These are phyloP conservation scores for Senna tora DNA, from an alignment of 306 rosid species.

Conservation along the genomic window DNA sequence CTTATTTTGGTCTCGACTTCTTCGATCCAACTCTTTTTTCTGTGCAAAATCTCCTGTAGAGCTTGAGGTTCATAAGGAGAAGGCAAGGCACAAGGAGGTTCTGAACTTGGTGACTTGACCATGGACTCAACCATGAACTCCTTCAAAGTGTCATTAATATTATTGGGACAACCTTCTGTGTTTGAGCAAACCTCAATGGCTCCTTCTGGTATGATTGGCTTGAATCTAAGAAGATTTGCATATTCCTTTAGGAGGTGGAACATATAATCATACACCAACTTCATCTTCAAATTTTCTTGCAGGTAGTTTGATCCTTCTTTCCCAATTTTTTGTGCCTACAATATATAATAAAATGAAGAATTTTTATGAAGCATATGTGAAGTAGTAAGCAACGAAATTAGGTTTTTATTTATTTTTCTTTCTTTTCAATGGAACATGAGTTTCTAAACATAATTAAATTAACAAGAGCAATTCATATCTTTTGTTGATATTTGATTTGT, in stretches of 20 bases:
- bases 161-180: slow-evolving; percentile 26
- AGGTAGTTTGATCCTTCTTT: slow-evolving; percentile 38
- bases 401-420: too few relatives aligned
- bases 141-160: background rate
- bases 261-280: slow-evolving; percentile 58
- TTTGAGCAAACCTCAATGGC: slow-evolving; percentile 50
- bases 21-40: slow-evolving; percentile 8
- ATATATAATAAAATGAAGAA: too few relatives aligned
- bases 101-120: slow-evolving; percentile 44
- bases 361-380: too few relatives aligned
- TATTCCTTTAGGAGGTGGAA: slow-evolving; percentile 44
- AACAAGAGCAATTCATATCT: too few relatives aligned
- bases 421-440: too few relatives aligned
- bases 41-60: slow-evolving; percentile 15
- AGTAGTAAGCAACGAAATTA: too few relatives aligned
- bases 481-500: too few relatives aligned
- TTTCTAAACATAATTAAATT: too few relatives aligned
- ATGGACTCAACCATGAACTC: slow-evolving; percentile 39
- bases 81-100: slow-evolving; percentile 50
- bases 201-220: slow-evolving; percentile 47
- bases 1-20: slow-evolving; percentile 26
- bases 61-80: slow-evolving; percentile 43
- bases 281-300: slow-evolving; percentile 46
- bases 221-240: slow-evolving; percentile 48
- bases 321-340: slow-evolving; percentile 52